Percentiles rank a stretch among this genome's conserved stretches.
phyloP scores from a whole-genome alignment of 768 basidiomycete species.

The Amanita inopinata region DNA sequence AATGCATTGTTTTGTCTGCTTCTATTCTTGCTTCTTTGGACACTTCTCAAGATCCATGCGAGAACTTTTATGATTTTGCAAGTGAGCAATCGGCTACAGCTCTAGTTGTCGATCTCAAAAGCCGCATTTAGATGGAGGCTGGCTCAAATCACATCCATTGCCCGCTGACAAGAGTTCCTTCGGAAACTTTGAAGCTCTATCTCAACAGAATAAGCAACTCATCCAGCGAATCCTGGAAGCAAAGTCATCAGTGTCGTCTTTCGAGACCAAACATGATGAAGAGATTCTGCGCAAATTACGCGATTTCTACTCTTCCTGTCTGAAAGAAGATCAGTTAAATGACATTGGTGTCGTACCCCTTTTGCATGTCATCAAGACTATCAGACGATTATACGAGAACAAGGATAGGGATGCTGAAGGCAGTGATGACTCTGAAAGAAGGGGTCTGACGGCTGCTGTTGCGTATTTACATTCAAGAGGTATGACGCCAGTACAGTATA shows the following conservation, averaged over 20 bases:
- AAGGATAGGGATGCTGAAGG: constrained; percentile 28
- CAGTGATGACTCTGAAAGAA: constrained; percentile 18
- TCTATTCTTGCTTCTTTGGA: constrained; percentile 77
- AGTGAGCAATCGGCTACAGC: constrained; percentile 43
- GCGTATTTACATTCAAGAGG: constrained; percentile 85
- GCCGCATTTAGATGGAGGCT: constrained; percentile 62
- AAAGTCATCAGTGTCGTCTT: constrained; percentile 22
- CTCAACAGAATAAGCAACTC: constrained; percentile 69
- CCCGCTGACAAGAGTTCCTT: constrained; percentile 76
- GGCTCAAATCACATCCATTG: constrained; percentile 74
- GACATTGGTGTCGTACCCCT: constrained; percentile 65
- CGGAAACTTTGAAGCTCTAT: constrained; percentile 63
- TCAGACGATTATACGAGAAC: constrained; percentile 52
- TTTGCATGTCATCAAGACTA: constrained; percentile 48
- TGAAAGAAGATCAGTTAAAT: constrained; percentile 71
- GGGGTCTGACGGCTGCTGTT: constrained; percentile 71
- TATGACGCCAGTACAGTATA: constrained; percentile 19
- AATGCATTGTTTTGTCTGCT: constrained; percentile 79
- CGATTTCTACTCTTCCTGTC: constrained; percentile 71
- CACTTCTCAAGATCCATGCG: constrained; percentile 80
- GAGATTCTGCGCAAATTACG: constrained; percentile 56
- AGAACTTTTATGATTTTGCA: constrained; percentile 89
- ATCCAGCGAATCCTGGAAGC: constrained; percentile 63
- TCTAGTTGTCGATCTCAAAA: constrained; percentile 3
- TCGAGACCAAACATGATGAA: constrained; percentile 35